Evolutionary conservation across 1,284 basidiomycete genomes (phyloP).

Genomic region (Termitomyces sp.): DNA sequence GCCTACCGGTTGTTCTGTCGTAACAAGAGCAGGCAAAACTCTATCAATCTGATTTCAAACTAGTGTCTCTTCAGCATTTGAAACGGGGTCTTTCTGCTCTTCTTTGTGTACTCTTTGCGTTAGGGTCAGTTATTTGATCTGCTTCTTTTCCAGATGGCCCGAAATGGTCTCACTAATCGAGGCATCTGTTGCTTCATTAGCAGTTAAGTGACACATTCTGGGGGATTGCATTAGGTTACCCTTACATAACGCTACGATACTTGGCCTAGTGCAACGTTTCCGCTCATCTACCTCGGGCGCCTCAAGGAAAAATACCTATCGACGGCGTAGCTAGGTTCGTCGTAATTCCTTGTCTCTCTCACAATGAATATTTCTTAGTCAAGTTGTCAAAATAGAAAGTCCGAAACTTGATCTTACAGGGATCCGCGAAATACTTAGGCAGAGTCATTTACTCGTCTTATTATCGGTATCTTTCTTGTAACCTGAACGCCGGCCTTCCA

Average conservation of each 20-base stretch:
- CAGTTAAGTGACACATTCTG: conserved; percentile 13
- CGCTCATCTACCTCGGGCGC: conserved; percentile 4
- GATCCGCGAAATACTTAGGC: conserved; percentile 28
- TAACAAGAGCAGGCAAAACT: conserved; percentile 19
- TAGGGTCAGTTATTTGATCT: conserved; percentile 6
- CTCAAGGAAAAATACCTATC: not conserved
- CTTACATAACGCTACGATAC: conserved; percentile 14
- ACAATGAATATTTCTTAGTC: conserved; percentile 16
- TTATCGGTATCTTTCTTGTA: conserved; percentile 11
- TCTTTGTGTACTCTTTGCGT: conserved; percentile 1
- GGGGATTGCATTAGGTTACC: conserved; percentile 9
- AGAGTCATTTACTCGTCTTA: conserved; percentile 13
- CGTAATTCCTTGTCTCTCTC: conserved; percentile 2
- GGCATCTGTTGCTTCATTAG: conserved; percentile 14
- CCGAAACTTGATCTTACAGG: conserved; percentile 35
- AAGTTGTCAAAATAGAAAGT: conserved; percentile 33
- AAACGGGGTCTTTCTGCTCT: not conserved
- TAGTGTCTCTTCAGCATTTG: conserved; percentile 10
- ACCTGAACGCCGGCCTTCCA: conserved; percentile 13
- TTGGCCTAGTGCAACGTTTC: conserved; percentile 10
- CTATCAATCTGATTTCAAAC: conserved; percentile 18
- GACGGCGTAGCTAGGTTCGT: conserved; percentile 15
- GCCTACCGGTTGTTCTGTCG: conserved; percentile 13
- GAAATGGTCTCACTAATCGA: conserved; percentile 9
- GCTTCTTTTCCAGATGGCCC: conserved; percentile 5